Percentiles rank a stretch among this genome's conserved stretches.
Evolutionary conservation across 805 yeast genomes (phyloP).

Genomic region (Starmerella floricola): DNA sequence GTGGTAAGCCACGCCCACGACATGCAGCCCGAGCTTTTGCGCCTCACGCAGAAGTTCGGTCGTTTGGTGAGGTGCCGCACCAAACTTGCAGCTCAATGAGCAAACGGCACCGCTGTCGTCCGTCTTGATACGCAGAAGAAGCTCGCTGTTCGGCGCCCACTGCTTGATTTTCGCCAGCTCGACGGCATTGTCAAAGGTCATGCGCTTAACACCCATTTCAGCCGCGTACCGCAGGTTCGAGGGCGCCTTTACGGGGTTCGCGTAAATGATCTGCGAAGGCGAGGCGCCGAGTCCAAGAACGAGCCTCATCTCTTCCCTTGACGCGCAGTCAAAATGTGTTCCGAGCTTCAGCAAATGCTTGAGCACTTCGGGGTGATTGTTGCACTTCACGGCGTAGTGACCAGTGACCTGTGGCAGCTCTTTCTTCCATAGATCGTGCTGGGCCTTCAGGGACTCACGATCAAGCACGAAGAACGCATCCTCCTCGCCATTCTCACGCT

Average conservation of each 20-base stretch:
- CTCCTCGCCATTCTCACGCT: constrained; percentile 30
- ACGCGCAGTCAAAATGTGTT: constrained; percentile 85
- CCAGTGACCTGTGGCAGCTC: constrained; percentile 67
- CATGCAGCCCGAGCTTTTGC: constrained; percentile 44
- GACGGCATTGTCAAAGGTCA: constrained; percentile 82
- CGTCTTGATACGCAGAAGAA: constrained; percentile 72
- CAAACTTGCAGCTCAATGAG: constrained; percentile 77
- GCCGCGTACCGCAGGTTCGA: constrained; percentile 65
- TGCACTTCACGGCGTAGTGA: constrained; percentile 92
- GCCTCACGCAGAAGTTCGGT: constrained; percentile 47
- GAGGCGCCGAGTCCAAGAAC: constrained; percentile 35
- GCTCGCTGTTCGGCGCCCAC: constrained; percentile 55
- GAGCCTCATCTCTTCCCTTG: constrained; percentile 65
- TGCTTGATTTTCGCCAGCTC: constrained; percentile 65
- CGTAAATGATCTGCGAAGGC: constrained; percentile 65
- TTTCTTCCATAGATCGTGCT: constrained; percentile 50
- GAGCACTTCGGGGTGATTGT: constrained; percentile 55
- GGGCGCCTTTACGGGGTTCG: constrained; percentile 87
- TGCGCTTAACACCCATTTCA: constrained; percentile 45
- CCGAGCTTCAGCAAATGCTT: constrained; percentile 48
- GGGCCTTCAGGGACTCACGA: constrained; percentile 54
- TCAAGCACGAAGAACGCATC: constrained; percentile 84
- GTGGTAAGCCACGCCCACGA: constrained; percentile 87
- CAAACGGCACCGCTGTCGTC: constrained; percentile 84
- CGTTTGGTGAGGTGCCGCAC: constrained; percentile 53